phyloP scores from a whole-genome alignment of 352 stramenopile genomes.

The Phytophthora niederhauseri region DNA sequence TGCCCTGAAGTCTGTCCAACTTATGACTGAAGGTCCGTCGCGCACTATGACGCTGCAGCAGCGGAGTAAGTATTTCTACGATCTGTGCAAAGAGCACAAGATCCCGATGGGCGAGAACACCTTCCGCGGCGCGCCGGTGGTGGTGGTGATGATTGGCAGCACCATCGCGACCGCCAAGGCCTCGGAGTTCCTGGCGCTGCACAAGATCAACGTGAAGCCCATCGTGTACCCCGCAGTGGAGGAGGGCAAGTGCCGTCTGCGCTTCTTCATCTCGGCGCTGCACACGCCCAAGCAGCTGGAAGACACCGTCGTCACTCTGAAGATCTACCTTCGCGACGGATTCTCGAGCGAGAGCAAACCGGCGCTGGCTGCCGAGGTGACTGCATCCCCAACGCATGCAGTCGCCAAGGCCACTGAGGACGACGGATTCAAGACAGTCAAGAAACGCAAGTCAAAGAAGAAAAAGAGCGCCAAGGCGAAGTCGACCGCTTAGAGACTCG shows the following conservation, averaged over 20 bases:
- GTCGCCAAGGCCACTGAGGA: constrained; percentile 19
- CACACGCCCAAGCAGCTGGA: constrained; percentile 77
- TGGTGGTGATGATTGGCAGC: constrained; percentile 80
- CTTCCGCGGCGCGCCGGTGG: constrained; percentile 72
- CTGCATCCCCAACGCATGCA: not conserved
- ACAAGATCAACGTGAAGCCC: constrained; percentile 82
- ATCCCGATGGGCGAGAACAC: constrained; percentile 67
- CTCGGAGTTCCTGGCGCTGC: constrained; percentile 61
- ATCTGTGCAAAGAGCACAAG: constrained; percentile 68
- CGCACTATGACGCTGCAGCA: constrained; percentile 71
- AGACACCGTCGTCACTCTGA: constrained; percentile 51
- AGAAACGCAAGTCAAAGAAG: constrained; percentile 36
- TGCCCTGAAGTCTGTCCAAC: constrained; percentile 69
- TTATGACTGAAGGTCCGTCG: constrained; percentile 64
- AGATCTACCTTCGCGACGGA: constrained; percentile 38
- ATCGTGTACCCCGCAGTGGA: constrained; percentile 89
- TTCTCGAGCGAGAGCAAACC: constrained; percentile 11
- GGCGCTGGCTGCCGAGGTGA: constrained; percentile 1
- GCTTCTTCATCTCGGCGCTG: constrained; percentile 87
- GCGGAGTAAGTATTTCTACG: constrained; percentile 76
- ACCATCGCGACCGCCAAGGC: constrained; percentile 81
- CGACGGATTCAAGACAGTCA: constrained; percentile 25
- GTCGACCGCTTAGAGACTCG: constrained; percentile 5
- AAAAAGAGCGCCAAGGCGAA: constrained; percentile 31
- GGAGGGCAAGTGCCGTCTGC: constrained; percentile 82